Evolutionary conservation across 257 asterid species (phyloP), one percentile per base, ranked within the genome.

Genomic region (Penstemon eatonii): DNA sequence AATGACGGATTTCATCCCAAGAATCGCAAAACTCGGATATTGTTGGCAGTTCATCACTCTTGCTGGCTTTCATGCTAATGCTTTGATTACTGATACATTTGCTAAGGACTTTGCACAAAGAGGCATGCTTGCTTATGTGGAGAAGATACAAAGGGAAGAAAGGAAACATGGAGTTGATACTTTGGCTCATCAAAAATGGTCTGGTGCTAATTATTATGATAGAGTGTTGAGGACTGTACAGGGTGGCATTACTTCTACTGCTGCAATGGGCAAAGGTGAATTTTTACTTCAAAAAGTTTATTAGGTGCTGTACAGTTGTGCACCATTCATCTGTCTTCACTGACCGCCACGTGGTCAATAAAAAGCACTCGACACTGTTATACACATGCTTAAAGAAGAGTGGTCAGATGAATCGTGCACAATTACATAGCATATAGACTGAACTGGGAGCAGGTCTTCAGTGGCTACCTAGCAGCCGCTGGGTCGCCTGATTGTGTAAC

Each of bases 181-280:
- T 3, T 62, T 94, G 85, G 96, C 99, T 63, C 97, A 94, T 71
- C 99, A 94, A 80, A 91, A 94, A 59, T 94, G 99, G 99, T 94
- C 97, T 41, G 99, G 97, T 11, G 99, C 97, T 4, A 94, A 91
- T 81, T 91, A 91, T 81, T 91, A 94, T 64, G 99, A 94, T 38
- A 83, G 89, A 50, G 96, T 94, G 41, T 90, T 94, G 11, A 85
- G 93, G 81, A 87, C 95, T 40, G 99, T 94, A 65, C 99, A 94
- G 74, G 97, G 99, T 38, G 99, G 99, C 56, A 86, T 91, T 55
- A 89, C 96, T 49, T 94, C 99, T 0, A 94, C 97, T 67, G 99
- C 97, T 37, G 96, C 99, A 13, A 91, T 94, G 98, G 99, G 98
- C 53, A 94, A 86, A 91, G 99, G 97, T 72, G 73, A 66, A 44